phyloP scores from a whole-genome alignment of 768 basidiomycete genomes.

The Boletus reticuloceps region DNA sequence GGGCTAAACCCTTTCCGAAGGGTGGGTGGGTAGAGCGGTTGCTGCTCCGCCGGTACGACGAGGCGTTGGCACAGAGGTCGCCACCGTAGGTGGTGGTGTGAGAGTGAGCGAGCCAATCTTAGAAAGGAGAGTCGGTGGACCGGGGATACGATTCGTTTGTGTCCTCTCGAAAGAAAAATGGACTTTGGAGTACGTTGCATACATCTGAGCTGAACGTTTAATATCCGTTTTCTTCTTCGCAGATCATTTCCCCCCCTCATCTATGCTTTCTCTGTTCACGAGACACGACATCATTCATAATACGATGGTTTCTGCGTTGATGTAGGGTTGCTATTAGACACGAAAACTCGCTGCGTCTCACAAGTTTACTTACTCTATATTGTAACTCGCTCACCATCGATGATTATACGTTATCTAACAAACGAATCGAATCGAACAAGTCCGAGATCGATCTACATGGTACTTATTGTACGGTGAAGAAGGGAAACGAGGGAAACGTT shows the following conservation, averaged over 20 bases:
- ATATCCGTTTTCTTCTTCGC: too few species aligned
- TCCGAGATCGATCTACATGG: neutral
- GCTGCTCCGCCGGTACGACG: conserved; percentile 62
- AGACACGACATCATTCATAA: too few species aligned
- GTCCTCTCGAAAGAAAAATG: too few species aligned
- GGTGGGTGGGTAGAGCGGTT: conserved; percentile 87
- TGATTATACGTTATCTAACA: neutral
- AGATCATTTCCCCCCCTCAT: too few species aligned
- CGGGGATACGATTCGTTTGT: too few species aligned
- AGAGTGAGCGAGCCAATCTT: neutral
- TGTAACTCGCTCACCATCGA: neutral
- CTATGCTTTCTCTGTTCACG: too few species aligned
- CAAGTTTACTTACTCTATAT: neutral
- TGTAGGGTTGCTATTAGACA: too few species aligned
- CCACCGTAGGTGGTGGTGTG: neutral
- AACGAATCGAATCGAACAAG: neutral
- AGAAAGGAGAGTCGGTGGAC: too few species aligned
- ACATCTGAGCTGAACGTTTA: too few species aligned
- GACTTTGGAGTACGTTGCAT: too few species aligned
- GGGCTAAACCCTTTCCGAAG: conserved; percentile 80
- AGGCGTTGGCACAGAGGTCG: conserved; percentile 17
- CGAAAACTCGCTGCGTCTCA: too few species aligned
- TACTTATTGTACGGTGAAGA: neutral
- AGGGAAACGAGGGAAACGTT: neutral
- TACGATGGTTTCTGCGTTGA: too few species aligned